Evolutionary conservation across 805 yeast species (phyloP), one percentile per base, ranked within the genome.

Genomic region (Starmera pachycereana): DNA sequence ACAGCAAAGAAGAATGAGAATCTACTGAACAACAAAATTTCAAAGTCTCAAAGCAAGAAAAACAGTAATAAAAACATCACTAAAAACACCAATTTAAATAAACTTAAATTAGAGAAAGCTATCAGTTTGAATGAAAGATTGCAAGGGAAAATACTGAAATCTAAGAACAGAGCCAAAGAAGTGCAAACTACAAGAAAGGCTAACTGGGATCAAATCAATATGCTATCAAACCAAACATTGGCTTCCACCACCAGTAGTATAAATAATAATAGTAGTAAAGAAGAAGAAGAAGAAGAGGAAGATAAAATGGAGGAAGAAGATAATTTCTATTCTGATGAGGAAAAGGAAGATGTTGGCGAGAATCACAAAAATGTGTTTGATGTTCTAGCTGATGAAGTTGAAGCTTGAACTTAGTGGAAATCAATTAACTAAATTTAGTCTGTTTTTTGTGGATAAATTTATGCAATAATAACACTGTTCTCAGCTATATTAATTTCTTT

Each of bases 121-220:
- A 54, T 70, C 31, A 69, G 68, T 43, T 48, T 78, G 22, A 69
- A 68, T 25, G 84, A 81, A 29, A 69, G 71, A 37, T 62, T 81
- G 39, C 69, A 75, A 14, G 69, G 72, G 35, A 82, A 81, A 54
- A 79, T 81, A 33, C 73, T 73, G 46, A 76, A 74, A 48, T 76
- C 86, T 47, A 72, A 78, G 25, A 69, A 70, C 36, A 71, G 86
- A 52, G 79, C 85, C 18, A 78, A 68, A 49, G 72, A 65, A 48
- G 76, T 81, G 27, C 81, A 75, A 49, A 62, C 58, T 16, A 67
- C 81, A 10, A 69, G 92, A 58, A 81, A 80, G 56, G 62, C 84
- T 0, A 80, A 76, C 12, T 82, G 90, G 92, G 88, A 81, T 37
- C 62, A 68, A 35, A 78, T 80, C 40, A 82, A 81, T 53, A 64